Conservation (phyloP, 2,329 filamentous ascomycete species). For the Phialemoniopsis sp. region DNA sequence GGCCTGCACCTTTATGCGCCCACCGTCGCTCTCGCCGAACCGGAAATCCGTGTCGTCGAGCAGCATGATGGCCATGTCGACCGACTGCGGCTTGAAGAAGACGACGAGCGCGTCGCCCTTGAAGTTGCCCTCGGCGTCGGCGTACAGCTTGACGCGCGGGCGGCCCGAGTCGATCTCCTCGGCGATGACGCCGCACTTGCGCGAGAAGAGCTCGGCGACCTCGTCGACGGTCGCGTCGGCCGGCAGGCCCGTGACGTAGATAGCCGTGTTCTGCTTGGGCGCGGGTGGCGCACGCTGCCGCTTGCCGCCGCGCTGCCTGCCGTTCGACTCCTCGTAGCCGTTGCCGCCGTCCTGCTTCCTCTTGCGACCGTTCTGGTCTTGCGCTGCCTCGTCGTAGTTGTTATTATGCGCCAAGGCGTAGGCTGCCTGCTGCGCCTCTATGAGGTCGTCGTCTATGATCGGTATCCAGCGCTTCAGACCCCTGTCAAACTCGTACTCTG, state of each 20-base stretch:
- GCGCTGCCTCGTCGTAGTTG: conserved; percentile 14
- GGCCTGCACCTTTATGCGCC: conserved; percentile 74
- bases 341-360: conserved; percentile 20
- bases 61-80: conserved; percentile 76
- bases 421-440: conserved; percentile 19
- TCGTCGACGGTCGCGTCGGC: conserved; percentile 74
- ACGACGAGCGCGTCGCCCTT: conserved; percentile 92
- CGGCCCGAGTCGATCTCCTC: conserved; percentile 88
- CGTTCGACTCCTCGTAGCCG: conserved; percentile 25
- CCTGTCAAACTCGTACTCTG: conserved; percentile 79
- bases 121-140: conserved; percentile 74
- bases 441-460: conserved; percentile 26
- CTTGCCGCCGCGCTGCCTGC: conserved; percentile 35
- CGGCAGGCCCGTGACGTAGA: conserved; percentile 89
- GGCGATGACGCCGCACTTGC: conserved; percentile 84
- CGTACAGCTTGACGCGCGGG: conserved; percentile 91
- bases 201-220: conserved; percentile 76
- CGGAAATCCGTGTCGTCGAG: conserved; percentile 82
- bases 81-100: conserved; percentile 94
- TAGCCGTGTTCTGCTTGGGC: conserved; percentile 73
- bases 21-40: conserved; percentile 41
- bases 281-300: conserved; percentile 32
- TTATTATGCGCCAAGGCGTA: conserved; percentile 20
- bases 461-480: conserved; percentile 72
- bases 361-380: conserved; percentile 8